phyloP scores from a whole-genome alignment of 345 rosid species.

The Rubroshorea leprosula region DNA sequence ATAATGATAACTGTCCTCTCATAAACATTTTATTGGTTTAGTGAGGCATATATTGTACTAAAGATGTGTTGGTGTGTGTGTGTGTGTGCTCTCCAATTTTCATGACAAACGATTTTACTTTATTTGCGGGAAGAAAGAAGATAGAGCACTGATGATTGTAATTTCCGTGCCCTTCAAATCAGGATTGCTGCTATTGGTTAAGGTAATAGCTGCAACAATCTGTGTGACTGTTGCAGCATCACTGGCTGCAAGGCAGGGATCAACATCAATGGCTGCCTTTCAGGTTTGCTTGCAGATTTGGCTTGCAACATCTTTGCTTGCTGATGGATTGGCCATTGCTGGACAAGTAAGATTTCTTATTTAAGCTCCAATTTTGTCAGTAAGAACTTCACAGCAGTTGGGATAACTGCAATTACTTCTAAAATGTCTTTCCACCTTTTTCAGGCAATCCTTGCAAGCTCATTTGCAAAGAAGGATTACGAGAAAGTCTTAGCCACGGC shows the following conservation, averaged over 20 bases:
- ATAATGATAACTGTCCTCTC: no score
- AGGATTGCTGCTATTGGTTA: constrained; percentile 75
- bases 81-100: no score
- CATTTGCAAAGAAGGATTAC: constrained; percentile 70
- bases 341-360: constrained; percentile 70
- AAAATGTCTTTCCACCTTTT: not conserved
- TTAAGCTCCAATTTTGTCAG: no score
- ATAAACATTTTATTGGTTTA: no score
- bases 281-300: constrained; percentile 98
- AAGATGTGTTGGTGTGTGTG: no score
- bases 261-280: constrained; percentile 90
- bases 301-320: constrained; percentile 92
- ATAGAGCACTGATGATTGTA: no score
- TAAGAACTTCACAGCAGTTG: no score
- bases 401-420: no score
- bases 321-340: constrained; percentile 92
- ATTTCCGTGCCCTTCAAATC: no score
- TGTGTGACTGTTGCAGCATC: constrained; percentile 92
- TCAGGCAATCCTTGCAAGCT: constrained; percentile 81
- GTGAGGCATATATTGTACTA: no score
- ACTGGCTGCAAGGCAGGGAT: constrained; percentile 78
- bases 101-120: no score
- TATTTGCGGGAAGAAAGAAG: no score
- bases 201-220: constrained; percentile 85
- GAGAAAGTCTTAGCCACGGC: constrained; percentile 65